Evolutionary conservation across 2,329 filamentous ascomycete genomes (phyloP), one percentile per base, ranked within the genome.

Genomic region (Xylaria sp.): DNA sequence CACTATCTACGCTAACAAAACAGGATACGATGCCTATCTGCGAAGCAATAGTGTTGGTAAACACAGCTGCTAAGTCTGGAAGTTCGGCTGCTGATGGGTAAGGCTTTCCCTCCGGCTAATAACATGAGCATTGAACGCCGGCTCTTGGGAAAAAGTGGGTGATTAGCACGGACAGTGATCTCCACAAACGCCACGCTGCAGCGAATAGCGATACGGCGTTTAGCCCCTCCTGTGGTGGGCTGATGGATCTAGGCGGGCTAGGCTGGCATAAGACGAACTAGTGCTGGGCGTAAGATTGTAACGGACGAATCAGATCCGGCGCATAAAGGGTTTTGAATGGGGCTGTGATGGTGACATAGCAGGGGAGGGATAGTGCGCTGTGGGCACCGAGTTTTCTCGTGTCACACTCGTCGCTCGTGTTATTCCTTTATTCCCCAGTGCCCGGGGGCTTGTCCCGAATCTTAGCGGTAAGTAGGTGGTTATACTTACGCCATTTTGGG

Each of bases 301-400:
- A 65, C 13, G 12, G 37, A 15, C 5, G 12, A 32, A 41, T 39
- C 3, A 25, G 62, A 62, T 65, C 57, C 51, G 62, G 3, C 32
- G 57, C 28, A 32, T 34, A 32, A 18, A 55, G 28, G 10, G 52
- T 37, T 37, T 37, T 37, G 6, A 15, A 37, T 34, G 52, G 52
- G 52, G 52, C 52, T 5, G 52, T 55, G 52, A n/a, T 20, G 12
- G 46, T 50, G 46, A 23, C 20, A 50, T 50, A 20, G 20, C 15
- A 46, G 18, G 41, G 41, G 39, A 18, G 13, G 39, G 39, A 41
- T 13, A 41, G 13, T 41, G 39, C 61, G 50, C 51, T 56, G 64
- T 56, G 64, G 7, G 57, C 37, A n/a, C 25, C 57, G 28, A 52
- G 23, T 55, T 58, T 4, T 68, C 65, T 68, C 65, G 65, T 68